Base-by-base conservation (phyloP, 371 early-diverging fungal genomes). In the Gilbertella persicaria region DNA sequence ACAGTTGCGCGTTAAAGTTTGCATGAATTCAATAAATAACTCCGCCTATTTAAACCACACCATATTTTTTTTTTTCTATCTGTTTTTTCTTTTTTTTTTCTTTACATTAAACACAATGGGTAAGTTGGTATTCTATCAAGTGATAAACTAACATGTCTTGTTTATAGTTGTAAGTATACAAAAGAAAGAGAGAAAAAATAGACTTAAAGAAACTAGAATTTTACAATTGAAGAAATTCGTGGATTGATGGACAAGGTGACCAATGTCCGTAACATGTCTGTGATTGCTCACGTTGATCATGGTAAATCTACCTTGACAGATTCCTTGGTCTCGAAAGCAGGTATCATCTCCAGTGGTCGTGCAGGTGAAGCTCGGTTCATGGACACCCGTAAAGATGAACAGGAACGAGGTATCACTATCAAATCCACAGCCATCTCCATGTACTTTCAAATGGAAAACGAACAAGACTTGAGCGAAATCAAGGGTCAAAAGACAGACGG, bases 181-280 rank as follows among this genome's bases (percentile, higher is more conserved):
- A n/a, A n/a, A n/a, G n/a, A n/a, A n/a, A n/a, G n/a, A n/a, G n/a
- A n/a, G n/a, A n/a, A n/a, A n/a, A n/a, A n/a, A n/a, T n/a, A n/a
- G n/a, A n/a, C n/a, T n/a, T n/a, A n/a, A n/a, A n/a, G n/a, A n/a
- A n/a, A n/a, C n/a, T 55, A 69, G 69, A 69, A 69, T 62, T 69
- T 69, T 51, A 69, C 65, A 49, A 65, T 69, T 60, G 69, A 69
- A 56, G 69, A 69, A 60, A 69, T 69, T 57, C 65, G 66, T 65
- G 60, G 50, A 45, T 62, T 69, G 54, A 69, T 69, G 69, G 65
- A 76, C 77, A 72, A 79, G 71, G 87, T 83, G 53, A 69, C 83
- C 73, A 99, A 99, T 84, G 94, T 99, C 67, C 96, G 99, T 83
- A 99, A 99, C 92, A 99, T 99, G 94, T 98, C 99, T 68, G 99